Base-by-base conservation (phyloP, 208 protist genomes). In the Leishmania guyanensis region DNA sequence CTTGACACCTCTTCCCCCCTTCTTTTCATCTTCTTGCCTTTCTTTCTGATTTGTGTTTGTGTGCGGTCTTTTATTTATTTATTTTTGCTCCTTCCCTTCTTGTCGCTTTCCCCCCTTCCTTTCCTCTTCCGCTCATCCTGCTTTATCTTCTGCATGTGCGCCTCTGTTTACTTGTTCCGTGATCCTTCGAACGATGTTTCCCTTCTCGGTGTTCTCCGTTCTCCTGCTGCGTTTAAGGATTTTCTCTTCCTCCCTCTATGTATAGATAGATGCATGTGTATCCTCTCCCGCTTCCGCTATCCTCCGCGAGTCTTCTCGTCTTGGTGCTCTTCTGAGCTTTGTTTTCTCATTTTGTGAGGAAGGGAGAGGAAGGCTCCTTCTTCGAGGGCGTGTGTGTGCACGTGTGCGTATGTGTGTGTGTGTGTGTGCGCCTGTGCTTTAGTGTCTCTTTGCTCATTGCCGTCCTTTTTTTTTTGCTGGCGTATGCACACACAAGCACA, bases 201-300 rank as follows among this genome's bases (percentile, higher is more conserved):
- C 48, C 50, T 83, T 83, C n/a, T 70, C 70, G 39, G 51, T 83
- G 56, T 79, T 78, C 14, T 48, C 36, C 22, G 20, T 10, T 78
- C 8, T 53, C 65, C 0, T 83, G 36, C n/a, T 39, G 64, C 26
- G 58, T 73, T 20, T 43, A 77, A 77, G 29, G 43, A 50, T 75
- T 75, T 36, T 70, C 26, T 79, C 46, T 29, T 79, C 50, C 70
- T 74, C 17, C 17, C 29, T 66, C 22, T 66, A 66, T 66, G n/a
- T 29, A 66, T 48, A 10, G 33, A 73, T 48, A 16, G 20, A 29
- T 73, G 43, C 43, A 36, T 73, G 9, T 66, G n/a, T 66, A 66
- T 66, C 60, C 4, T 29, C 60, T 66, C n/a, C n/a, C 0, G 22
- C 5, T 66, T 66, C n/a, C n/a, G 22, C 4, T 66, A 22, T 66